These are phyloP conservation scores for Ilex paraguariensis DNA, from an alignment of 305 asterid species.

Conservation along the genomic window DNA sequence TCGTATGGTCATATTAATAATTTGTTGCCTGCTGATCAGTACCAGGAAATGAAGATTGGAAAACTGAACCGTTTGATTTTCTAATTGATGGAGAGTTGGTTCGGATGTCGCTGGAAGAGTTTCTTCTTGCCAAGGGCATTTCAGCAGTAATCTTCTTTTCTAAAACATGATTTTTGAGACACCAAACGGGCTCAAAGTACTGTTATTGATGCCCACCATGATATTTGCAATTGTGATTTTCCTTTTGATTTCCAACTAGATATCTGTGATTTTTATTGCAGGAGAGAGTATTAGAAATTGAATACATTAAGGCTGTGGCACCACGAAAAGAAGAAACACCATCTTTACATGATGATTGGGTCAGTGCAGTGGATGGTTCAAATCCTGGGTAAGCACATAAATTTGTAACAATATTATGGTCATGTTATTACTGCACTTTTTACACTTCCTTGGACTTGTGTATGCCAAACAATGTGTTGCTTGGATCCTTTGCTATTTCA, in stretches of 20 bases:
- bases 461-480: no score
- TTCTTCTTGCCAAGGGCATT: conserved; percentile 84
- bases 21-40: conserved; percentile 3
- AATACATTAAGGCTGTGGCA: conserved; percentile 73
- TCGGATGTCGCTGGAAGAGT: conserved; percentile 86
- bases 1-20: neutral
- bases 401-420: neutral
- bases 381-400: conserved; percentile 48
- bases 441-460: no score
- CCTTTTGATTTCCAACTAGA: conserved; percentile 3
- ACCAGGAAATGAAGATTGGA: conserved; percentile 60
- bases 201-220: conserved; percentile 1
- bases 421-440: no score
- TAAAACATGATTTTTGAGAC: neutral
- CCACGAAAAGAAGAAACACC: conserved; percentile 82
- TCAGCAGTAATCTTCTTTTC: conserved; percentile 54
- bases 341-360: conserved; percentile 87
- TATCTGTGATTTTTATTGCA: conserved; percentile 22
- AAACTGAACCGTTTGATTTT: conserved; percentile 73
- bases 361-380: conserved; percentile 91
- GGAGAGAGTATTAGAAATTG: conserved; percentile 88
- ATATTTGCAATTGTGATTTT: neutral
- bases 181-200: neutral
- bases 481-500: no score
- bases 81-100: conserved; percentile 78